Percentiles rank a stretch among this genome's conserved stretches.
phyloP scores from a whole-genome alignment of 306 rosid genomes.

The Rosa rugosa region DNA sequence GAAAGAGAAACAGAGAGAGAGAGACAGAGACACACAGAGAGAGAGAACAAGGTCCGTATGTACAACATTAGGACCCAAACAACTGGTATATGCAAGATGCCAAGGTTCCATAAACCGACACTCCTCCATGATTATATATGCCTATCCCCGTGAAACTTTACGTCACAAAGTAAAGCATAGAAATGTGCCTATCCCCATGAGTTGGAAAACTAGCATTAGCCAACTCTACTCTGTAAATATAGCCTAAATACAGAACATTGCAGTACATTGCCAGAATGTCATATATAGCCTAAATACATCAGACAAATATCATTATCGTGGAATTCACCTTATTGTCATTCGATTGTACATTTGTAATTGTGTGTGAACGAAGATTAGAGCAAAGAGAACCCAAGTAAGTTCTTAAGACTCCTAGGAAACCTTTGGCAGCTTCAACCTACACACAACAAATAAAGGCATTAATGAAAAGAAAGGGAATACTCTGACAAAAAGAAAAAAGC shows the following conservation, averaged over 20 bases:
- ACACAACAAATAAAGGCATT: neutral
- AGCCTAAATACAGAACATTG: neutral
- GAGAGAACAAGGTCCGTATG: no score
- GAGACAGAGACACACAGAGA: no score
- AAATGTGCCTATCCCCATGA: neutral
- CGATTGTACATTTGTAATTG: conserved; percentile 96
- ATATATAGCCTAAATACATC: neutral
- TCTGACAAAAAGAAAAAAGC: neutral
- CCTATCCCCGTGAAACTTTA: neutral
- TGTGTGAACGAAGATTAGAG: conserved; percentile 81
- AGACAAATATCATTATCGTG: neutral
- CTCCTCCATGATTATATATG: neutral
- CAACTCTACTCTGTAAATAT: neutral
- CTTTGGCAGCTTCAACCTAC: no score
- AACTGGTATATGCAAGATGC: neutral
- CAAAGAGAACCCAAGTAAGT: conserved; percentile 92
- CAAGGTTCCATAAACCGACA: conserved; percentile 4
- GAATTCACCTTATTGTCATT: conserved; percentile 87
- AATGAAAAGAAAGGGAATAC: neutral
- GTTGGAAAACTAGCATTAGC: neutral
- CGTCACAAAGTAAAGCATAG: neutral
- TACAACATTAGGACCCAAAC: neutral
- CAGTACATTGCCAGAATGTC: neutral
- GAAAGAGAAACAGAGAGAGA: no score
- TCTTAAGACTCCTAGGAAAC: conserved; percentile 65